Evolutionary conservation across 2,329 filamentous ascomycete species (phyloP).

Genomic region (Scedosporium dehoogii): DNA sequence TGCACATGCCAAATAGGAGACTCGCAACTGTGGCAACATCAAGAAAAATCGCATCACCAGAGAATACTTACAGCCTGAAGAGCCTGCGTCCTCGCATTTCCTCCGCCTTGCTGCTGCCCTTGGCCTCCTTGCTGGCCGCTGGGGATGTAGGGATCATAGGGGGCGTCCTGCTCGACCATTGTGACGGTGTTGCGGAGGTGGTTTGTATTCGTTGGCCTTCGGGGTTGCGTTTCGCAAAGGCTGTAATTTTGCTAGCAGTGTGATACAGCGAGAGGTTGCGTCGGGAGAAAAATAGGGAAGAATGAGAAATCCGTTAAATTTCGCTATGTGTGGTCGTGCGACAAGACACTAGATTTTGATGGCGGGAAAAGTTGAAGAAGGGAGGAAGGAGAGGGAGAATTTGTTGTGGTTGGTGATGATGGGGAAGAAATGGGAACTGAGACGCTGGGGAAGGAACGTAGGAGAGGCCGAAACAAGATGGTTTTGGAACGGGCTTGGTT

Average conservation of each 20-base stretch:
- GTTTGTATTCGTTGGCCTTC: no score
- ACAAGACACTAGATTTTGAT: constrained; percentile 1
- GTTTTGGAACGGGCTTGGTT: constrained; percentile 1
- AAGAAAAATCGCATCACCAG: constrained; percentile 6
- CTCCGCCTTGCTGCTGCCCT: constrained; percentile 31
- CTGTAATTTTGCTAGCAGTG: background rate
- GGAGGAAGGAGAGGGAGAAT: background rate
- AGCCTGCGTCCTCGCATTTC: constrained; percentile 47
- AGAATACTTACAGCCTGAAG: constrained; percentile 68
- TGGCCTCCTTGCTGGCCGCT: constrained; percentile 40
- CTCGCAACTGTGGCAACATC: background rate
- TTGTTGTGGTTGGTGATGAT: constrained; percentile 2
- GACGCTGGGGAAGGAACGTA: background rate
- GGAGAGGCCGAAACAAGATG: constrained; percentile 4
- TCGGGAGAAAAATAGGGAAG: background rate
- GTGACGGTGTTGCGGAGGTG: constrained; percentile 11
- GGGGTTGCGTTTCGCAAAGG: background rate
- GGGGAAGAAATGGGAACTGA: background rate
- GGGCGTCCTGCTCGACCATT: constrained; percentile 49
- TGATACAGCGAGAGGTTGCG: background rate
- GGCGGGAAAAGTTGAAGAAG: background rate
- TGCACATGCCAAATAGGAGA: background rate
- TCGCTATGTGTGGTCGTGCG: background rate
- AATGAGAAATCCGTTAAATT: background rate
- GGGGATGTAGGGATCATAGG: constrained; percentile 86